Conservation (phyloP, 805 yeast genomes). For the Candida quercuum region DNA sequence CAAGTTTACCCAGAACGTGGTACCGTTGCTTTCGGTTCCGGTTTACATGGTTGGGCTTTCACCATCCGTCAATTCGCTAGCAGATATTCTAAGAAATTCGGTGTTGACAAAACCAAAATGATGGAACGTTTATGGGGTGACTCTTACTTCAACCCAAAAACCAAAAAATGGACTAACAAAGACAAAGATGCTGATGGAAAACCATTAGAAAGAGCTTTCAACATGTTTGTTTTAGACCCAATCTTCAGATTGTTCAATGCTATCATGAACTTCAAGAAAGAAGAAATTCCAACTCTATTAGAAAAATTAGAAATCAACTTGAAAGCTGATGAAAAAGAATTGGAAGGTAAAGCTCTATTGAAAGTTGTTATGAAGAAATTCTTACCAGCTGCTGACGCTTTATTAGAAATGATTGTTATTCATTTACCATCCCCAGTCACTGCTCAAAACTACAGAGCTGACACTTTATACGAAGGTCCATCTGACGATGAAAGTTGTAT, state of each 20-base stretch:
- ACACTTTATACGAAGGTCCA: slow-evolving; percentile 99
- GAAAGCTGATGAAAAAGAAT: slow-evolving; percentile 96
- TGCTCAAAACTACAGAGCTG: slow-evolving; percentile 99
- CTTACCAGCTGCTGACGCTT: slow-evolving; percentile 99
- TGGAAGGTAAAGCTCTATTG: slow-evolving; percentile 97
- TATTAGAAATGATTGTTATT: slow-evolving; percentile 96
- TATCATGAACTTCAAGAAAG: slow-evolving; percentile 99
- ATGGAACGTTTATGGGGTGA: slow-evolving; percentile 99
- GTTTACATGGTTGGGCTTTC: slow-evolving; percentile 99
- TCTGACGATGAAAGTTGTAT: slow-evolving; percentile 82
- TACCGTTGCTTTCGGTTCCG: slow-evolving; percentile 99
- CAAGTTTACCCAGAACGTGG: slow-evolving; percentile 99
- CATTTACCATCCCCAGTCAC: slow-evolving; percentile 99
- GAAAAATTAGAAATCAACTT: slow-evolving; percentile 90
- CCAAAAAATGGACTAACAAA: slow-evolving; percentile 98
- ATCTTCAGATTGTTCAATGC: slow-evolving; percentile 96
- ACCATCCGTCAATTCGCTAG: slow-evolving; percentile 97
- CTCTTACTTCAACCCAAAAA: slow-evolving; percentile 99
- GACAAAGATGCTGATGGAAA: slow-evolving; percentile 94
- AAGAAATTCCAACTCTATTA: slow-evolving; percentile 85
- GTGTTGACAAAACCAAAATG: slow-evolving; percentile 97
- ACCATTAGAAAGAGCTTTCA: slow-evolving; percentile 97
- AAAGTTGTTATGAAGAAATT: slow-evolving; percentile 99
- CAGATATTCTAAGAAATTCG: slow-evolving; percentile 98
- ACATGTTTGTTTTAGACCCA: slow-evolving; percentile 98